phyloP scores from a whole-genome alignment of 2,329 filamentous ascomycete species.

The Fonsecaea monophora region DNA sequence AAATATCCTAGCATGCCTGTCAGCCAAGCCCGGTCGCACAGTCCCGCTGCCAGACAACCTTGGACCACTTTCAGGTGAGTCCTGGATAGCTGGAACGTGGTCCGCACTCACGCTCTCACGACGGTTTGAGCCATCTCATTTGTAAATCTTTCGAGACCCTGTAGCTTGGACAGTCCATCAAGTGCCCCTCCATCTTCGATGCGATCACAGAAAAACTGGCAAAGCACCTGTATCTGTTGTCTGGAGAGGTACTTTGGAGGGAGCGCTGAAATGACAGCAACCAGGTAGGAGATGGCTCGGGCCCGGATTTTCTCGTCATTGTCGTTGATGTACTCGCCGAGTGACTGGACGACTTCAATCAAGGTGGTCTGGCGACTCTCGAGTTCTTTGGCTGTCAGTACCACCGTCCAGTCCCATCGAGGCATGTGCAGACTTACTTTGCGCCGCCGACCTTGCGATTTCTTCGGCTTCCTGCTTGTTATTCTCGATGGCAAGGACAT shows the following conservation, averaged over 20 bases:
- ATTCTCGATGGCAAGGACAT: constrained; percentile 56
- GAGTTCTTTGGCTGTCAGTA: constrained; percentile 55
- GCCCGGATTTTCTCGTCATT: constrained; percentile 66
- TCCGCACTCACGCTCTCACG: constrained; percentile 57
- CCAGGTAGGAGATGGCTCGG: constrained; percentile 61
- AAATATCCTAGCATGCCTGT: constrained; percentile 51
- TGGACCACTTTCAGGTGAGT: constrained; percentile 30
- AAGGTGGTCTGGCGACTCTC: constrained; percentile 66
- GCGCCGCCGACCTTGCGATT: constrained; percentile 53
- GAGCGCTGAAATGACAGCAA: constrained; percentile 54
- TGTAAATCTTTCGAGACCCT: constrained; percentile 66
- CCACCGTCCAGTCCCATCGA: not conserved
- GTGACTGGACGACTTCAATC: constrained; percentile 66
- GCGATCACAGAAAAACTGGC: constrained; percentile 69
- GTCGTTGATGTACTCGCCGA: constrained; percentile 72
- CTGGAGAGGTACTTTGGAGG: constrained; percentile 63
- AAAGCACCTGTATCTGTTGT: constrained; percentile 68
- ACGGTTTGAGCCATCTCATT: constrained; percentile 61
- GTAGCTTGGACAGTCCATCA: constrained; percentile 64
- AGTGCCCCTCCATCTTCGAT: constrained; percentile 69
- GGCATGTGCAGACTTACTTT: constrained; percentile 45
- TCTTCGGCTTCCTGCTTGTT: constrained; percentile 54
- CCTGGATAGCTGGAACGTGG: constrained; percentile 36
- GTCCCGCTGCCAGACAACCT: constrained; percentile 34
- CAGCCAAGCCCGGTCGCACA: constrained; percentile 4